Percentiles rank a stretch among this genome's conserved stretches.
Evolutionary conservation across 192 early-diverging fungal genomes (phyloP).

Genomic region (Diversispora epigaea): DNA sequence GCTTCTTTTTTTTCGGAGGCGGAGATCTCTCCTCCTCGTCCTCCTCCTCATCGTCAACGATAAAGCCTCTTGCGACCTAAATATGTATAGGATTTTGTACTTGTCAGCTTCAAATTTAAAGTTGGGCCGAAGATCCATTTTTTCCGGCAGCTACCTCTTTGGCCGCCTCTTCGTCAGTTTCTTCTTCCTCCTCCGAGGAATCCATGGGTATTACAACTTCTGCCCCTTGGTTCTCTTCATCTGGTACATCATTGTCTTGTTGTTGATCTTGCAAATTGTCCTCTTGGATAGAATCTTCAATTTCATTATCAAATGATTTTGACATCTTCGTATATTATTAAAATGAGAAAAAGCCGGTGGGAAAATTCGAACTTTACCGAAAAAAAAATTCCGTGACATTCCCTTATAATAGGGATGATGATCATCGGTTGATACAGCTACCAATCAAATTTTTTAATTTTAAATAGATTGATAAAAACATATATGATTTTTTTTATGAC

Average conservation of each 20-base stretch:
- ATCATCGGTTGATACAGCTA: no score
- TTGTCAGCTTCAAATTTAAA: constrained; percentile 31
- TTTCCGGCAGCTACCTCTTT: constrained; percentile 55
- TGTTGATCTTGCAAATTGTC: background rate
- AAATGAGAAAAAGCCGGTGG: no score
- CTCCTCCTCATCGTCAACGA: constrained; percentile 73
- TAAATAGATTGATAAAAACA: no score
- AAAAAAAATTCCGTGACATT: no score
- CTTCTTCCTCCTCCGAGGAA: constrained; percentile 57
- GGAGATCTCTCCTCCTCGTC: constrained; percentile 55
- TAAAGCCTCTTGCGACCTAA: constrained; percentile 65
- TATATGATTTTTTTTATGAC: no score
- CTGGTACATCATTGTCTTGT: background rate
- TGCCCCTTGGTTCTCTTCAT: constrained; percentile 60
- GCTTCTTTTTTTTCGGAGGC: constrained; percentile 43
- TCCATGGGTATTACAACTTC: constrained; percentile 65
- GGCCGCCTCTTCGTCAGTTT: constrained; percentile 50
- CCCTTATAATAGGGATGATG: no score
- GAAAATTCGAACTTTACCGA: no score
- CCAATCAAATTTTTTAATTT: no score
- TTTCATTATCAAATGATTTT: no score
- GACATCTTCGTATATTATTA: no score
- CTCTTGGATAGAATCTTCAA: no score
- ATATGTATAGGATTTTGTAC: background rate
- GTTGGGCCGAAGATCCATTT: constrained; percentile 11